Percentiles rank a stretch among this genome's conserved stretches.
Evolutionary conservation across 805 yeast genomes (phyloP).

Genomic region (Hanseniaspora singularis): DNA sequence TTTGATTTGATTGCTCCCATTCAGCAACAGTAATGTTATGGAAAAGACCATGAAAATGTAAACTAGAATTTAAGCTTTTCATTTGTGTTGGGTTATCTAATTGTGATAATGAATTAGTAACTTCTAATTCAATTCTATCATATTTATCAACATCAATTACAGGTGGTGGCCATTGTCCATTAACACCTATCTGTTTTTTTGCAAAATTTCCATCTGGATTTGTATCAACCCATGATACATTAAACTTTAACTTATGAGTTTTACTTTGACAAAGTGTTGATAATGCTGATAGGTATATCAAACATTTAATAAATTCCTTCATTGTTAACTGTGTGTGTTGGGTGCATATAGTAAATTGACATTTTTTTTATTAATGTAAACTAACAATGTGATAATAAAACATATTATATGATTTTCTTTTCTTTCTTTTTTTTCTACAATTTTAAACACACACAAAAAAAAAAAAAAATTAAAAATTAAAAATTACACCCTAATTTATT

Average conservation of each 20-base stretch:
- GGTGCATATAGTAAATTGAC: too few relatives aligned
- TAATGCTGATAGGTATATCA: neutral
- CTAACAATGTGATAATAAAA: too few relatives aligned
- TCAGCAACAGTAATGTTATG: constrained; percentile 40
- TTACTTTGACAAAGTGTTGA: constrained; percentile 10
- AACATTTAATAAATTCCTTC: neutral
- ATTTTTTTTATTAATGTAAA: too few relatives aligned
- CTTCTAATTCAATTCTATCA: constrained; percentile 46
- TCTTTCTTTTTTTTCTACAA: too few relatives aligned
- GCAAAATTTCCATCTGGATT: constrained; percentile 54
- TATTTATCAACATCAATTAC: constrained; percentile 52
- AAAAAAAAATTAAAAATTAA: too few relatives aligned
- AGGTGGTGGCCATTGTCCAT: constrained; percentile 65
- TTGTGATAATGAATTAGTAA: constrained; percentile 45
- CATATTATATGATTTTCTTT: too few relatives aligned
- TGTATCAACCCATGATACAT: constrained; percentile 47
- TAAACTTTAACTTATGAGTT: constrained; percentile 47
- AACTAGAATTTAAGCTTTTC: constrained; percentile 34
- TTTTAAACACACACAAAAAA: too few relatives aligned
- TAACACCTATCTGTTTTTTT: constrained; percentile 53
- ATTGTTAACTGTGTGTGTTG: too few relatives aligned
- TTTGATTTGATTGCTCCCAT: constrained; percentile 31
- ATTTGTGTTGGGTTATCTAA: constrained; percentile 22
- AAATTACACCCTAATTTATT: too few relatives aligned
- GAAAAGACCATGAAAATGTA: constrained; percentile 72